Conservation (phyloP, 495 filamentous ascomycete species). For the Neurospora terricola region DNA sequence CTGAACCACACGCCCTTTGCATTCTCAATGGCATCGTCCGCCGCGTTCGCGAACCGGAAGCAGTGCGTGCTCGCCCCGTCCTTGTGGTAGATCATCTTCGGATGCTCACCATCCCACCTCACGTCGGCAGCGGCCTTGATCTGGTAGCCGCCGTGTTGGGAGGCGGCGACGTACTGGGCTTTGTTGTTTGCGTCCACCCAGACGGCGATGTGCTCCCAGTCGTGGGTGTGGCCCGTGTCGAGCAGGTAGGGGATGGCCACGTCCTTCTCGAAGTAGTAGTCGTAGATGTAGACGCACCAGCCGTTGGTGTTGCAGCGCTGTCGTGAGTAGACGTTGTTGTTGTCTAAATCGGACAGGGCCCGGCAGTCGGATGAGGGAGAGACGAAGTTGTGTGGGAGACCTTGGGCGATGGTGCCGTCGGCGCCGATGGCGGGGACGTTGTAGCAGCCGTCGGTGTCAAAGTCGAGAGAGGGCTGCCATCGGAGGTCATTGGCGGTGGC, state of each 20-base stretch:
- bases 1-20: constrained; percentile 30
- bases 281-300: constrained; percentile 37
- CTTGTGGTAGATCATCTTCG: constrained; percentile 38
- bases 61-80: constrained; percentile 30
- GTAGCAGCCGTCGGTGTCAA: constrained; percentile 38
- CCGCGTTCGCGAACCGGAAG: constrained; percentile 31
- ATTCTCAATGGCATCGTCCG: constrained; percentile 33
- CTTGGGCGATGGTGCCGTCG: constrained; percentile 26
- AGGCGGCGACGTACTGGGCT: constrained; percentile 26
- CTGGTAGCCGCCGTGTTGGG: constrained; percentile 30
- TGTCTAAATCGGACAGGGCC: constrained; percentile 29
- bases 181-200: constrained; percentile 20
- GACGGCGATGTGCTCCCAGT: constrained; percentile 40
- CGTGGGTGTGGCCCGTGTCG: constrained; percentile 30
- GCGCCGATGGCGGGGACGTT: constrained; percentile 35
- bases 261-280: constrained; percentile 42
- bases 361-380: constrained; percentile 25
- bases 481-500: constrained; percentile 31
- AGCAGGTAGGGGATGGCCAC: constrained; percentile 23
- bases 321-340: constrained; percentile 38
- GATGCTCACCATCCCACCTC: constrained; percentile 32
- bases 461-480: constrained; percentile 36
- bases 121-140: constrained; percentile 21
- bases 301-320: constrained; percentile 32
- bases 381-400: constrained; percentile 24